Evolutionary conservation across 192 early-diverging fungal species (phyloP), one percentile per base, ranked within the genome.

Genomic region (Coemansia javaensis): DNA sequence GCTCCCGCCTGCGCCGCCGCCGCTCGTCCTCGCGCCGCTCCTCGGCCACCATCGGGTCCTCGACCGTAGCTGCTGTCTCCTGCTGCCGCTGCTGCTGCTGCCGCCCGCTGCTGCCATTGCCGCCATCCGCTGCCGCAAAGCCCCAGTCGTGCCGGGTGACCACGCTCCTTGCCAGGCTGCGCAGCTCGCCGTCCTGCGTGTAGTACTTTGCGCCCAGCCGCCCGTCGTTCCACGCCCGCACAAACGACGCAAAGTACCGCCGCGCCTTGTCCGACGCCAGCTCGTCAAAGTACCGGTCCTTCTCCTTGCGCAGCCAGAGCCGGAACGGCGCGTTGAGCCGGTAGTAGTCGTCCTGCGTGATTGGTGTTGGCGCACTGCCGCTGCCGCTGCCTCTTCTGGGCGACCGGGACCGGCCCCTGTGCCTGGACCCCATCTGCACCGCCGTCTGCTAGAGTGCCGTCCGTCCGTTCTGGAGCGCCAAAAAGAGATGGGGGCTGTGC

Each of bases 161-260:
- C 31, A 79, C 82, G 13, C 74, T 69, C 13, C 78, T 77, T 0
- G 78, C 53, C 8, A 91, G 32, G 24, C 84, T 79, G 0, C 87
- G 60, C 1, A 89, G 75, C 16, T 75, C 63, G n/a, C 85, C 76
- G 18, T 87, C 87, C 16, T 78, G 64, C 12, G 37, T 32, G 44
- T 59, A 53, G 20, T 59, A 59, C 32, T 51, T 75, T 69, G 81
- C 71, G 35, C 83, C 72, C 15, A 90, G 57, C 33, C 80, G 75
- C 27, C 74, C 83, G 31, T 78, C 60, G 62, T 95, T 95, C 92
- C 92, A 95, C n/a, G 77, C 77, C 15, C 77, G 83, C 40, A 89
- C 87, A 75, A 95, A 95, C 30, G 89, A 91, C 6, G 54, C 78
- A 73, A 96, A 96, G 32, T 88, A 85, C 24, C 63, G 53, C 1